Base-by-base conservation (phyloP, 83 land plant genomes). In the Picea engelmannii region DNA sequence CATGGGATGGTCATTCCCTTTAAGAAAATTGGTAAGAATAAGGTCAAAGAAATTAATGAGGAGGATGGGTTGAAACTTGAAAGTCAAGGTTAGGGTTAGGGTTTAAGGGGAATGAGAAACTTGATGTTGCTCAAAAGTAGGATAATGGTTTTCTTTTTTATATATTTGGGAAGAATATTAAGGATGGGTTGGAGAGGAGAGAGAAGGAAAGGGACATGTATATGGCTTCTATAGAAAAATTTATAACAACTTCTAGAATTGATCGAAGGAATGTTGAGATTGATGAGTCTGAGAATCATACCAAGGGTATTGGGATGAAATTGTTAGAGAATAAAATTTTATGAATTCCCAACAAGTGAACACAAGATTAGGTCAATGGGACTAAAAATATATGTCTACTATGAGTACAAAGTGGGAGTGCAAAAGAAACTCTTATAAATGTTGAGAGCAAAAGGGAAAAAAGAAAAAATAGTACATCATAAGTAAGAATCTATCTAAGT, bases 311-410 rank as follows among this genome's bases (percentile, higher is more conserved):
- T 81, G 99, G 97, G 8, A 60, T 86, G 83, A 97, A 89, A 70
- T 76, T 95, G 79, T 86, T 93, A 42, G 93, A 93, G 88, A 97
- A 92, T n/a, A n/a, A n/a, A n/a, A n/a, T n/a, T n/a, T n/a, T n/a
- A n/a, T n/a, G n/a, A n/a, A n/a, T n/a, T n/a, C n/a, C n/a, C n/a
- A n/a, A n/a, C n/a, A n/a, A n/a, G n/a, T n/a, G n/a, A n/a, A n/a
- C n/a, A n/a, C n/a, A n/a, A n/a, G n/a, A n/a, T n/a, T n/a, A n/a
- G n/a, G n/a, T n/a, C n/a, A n/a, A n/a, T n/a, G n/a, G n/a, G n/a
- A n/a, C n/a, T n/a, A n/a, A n/a, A n/a, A n/a, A n/a, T n/a, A n/a
- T n/a, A n/a, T n/a, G n/a, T n/a, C n/a, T n/a, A n/a, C n/a, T n/a
- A n/a, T n/a, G n/a, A n/a, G n/a, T n/a, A n/a, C n/a, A n/a, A n/a